Conservation (phyloP, 1,284 basidiomycete species). For the Sanguinoderma infundibulare region DNA sequence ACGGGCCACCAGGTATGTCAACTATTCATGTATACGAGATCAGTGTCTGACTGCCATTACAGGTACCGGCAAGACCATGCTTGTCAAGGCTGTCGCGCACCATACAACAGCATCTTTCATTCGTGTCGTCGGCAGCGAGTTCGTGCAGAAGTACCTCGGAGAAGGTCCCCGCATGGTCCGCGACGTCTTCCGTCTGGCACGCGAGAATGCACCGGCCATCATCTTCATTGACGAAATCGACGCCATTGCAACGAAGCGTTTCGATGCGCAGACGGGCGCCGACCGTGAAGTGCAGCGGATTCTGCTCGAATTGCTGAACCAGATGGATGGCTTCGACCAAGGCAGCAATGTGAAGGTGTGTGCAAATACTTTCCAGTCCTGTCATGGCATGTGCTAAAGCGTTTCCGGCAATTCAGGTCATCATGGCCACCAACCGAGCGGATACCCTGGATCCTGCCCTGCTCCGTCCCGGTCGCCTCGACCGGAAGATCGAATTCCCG, state of each 20-base stretch:
- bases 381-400: neutral
- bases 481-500: conserved; percentile 99
- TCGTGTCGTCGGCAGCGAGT: conserved; percentile 97
- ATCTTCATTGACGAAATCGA: conserved; percentile 99
- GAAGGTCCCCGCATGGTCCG: conserved; percentile 99
- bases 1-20: conserved; percentile 85
- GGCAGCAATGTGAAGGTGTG: conserved; percentile 96
- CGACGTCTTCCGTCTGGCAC: conserved; percentile 96
- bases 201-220: conserved; percentile 97
- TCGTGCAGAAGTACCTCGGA: conserved; percentile 99
- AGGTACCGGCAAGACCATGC: conserved; percentile 99
- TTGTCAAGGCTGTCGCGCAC: conserved; percentile 98
- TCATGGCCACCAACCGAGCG: conserved; percentile 98
- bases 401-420: conserved; percentile 66
- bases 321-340: conserved; percentile 99
- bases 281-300: conserved; percentile 99
- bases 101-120: conserved; percentile 98
- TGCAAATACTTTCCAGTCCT: neutral
- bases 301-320: conserved; percentile 96
- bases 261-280: conserved; percentile 99
- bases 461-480: conserved; percentile 95
- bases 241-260: conserved; percentile 99
- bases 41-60: neutral
- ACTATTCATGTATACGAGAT: neutral
- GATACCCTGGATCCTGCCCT: conserved; percentile 97